phyloP scores from a whole-genome alignment of 176 grass and related monocot species.

The Neostapfia colusana region DNA sequence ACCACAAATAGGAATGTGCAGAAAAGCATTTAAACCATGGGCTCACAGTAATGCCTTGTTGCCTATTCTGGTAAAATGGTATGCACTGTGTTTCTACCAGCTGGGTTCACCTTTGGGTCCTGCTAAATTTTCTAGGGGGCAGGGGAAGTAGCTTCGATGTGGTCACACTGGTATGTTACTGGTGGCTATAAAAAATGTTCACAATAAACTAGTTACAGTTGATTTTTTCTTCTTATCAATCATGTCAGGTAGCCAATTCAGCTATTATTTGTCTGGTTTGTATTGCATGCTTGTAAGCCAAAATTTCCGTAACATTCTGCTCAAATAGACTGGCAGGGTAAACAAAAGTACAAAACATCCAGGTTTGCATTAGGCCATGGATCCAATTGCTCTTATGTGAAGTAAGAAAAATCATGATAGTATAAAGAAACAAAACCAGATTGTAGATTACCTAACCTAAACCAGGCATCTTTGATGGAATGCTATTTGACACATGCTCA shows the following conservation, averaged over 20 bases:
- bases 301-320: background rate
- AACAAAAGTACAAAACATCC: background rate
- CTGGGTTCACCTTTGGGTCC: background rate
- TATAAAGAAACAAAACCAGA: slow-evolving; percentile 12
- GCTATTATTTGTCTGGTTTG: background rate
- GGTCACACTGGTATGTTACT: background rate
- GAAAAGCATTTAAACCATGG: slow-evolving; percentile 1
- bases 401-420: background rate
- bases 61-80: slow-evolving; percentile 37
- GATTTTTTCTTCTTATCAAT: slow-evolving; percentile 12
- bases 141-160: slow-evolving; percentile 19
- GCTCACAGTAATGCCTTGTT: slow-evolving; percentile 18
- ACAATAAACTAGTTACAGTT: slow-evolving; percentile 13
- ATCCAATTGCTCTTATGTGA: background rate
- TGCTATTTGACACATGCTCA: background rate
- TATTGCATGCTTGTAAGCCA: background rate
- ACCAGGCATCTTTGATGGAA: background rate
- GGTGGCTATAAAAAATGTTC: slow-evolving; percentile 11
- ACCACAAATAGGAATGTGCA: slow-evolving; percentile 12
- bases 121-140: background rate
- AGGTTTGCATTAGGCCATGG: background rate
- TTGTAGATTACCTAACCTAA: background rate
- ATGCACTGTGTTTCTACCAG: slow-evolving; percentile 19
- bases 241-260: slow-evolving; percentile 17
- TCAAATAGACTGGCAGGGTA: slow-evolving; percentile 9